A percentile compares a stretch with the other conserved stretches of the same genome.
phyloP scores from a whole-genome alignment of 495 filamentous ascomycete species.

The Parathielavia hyrcaniae region DNA sequence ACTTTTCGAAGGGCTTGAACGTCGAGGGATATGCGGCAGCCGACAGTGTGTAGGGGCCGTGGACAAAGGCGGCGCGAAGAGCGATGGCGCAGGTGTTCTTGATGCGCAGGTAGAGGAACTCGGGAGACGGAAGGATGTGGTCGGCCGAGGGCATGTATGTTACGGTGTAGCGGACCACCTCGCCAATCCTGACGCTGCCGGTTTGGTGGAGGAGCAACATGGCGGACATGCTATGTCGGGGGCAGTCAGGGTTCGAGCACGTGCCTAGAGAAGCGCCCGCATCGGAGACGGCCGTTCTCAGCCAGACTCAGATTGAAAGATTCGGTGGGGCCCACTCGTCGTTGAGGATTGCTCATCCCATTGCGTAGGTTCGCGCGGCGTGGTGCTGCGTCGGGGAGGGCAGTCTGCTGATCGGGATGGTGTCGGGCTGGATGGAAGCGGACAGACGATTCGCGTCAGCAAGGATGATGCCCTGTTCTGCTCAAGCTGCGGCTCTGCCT shows the following conservation, averaged over 20 bases:
- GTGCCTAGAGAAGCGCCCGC: not conserved
- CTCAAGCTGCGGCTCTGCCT: not conserved
- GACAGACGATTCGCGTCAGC: constrained; percentile 8
- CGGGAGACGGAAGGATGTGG: constrained; percentile 76
- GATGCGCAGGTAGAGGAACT: constrained; percentile 71
- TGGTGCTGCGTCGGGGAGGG: not conserved
- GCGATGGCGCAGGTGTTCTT: constrained; percentile 89
- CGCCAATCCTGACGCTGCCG: constrained; percentile 85
- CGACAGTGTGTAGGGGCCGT: constrained; percentile 88
- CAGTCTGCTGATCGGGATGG: not conserved
- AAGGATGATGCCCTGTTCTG: not conserved
- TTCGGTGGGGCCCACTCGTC: constrained; percentile 5
- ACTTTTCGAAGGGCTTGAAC: constrained; percentile 72
- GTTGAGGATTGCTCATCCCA: constrained; percentile 8
- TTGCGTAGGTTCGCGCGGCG: not conserved
- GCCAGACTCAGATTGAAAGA: not conserved
- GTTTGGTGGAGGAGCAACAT: constrained; percentile 90
- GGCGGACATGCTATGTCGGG: constrained; percentile 17
- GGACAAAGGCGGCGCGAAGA: constrained; percentile 88
- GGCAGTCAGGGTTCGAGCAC: constrained; percentile 1
- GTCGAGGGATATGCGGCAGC: constrained; percentile 72
- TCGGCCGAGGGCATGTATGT: constrained; percentile 88
- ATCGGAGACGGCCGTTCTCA: not conserved
- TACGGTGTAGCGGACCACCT: constrained; percentile 84
- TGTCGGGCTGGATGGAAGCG: not conserved